Evolutionary conservation across 2,329 filamentous ascomycete species (phyloP).

Genomic region (Ophiocordyceps sinensis): DNA sequence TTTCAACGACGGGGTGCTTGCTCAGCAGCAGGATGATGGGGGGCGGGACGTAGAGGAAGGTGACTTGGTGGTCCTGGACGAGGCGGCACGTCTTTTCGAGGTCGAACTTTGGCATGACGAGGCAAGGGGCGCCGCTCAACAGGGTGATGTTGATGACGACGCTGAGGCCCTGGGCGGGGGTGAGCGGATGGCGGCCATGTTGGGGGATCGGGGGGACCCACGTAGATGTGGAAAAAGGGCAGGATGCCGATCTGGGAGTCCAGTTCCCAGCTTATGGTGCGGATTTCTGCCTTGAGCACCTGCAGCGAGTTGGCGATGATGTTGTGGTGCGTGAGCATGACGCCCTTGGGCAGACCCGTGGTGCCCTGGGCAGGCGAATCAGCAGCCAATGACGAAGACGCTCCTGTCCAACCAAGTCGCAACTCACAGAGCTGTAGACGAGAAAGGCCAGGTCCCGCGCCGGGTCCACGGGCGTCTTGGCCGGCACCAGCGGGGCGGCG

Average conservation of each 20-base stretch:
- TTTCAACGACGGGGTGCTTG: conserved; percentile 63
- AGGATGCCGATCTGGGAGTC: conserved; percentile 68
- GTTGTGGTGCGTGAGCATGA: conserved; percentile 73
- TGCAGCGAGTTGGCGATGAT: conserved; percentile 62
- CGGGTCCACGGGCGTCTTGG: conserved; percentile 46
- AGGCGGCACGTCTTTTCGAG: conserved; percentile 63
- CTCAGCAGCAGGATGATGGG: conserved; percentile 69
- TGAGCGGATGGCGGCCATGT: neutral
- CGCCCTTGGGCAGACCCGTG: conserved; percentile 82
- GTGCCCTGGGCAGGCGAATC: conserved; percentile 40
- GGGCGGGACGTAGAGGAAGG: conserved; percentile 69
- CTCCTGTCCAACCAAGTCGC: no score
- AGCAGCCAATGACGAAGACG: neutral
- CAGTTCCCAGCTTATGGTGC: conserved; percentile 41
- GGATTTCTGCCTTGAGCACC: conserved; percentile 34
- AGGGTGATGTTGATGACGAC: conserved; percentile 15
- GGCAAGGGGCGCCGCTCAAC: conserved; percentile 52
- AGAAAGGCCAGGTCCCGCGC: conserved; percentile 67
- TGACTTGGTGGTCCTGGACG: conserved; percentile 62
- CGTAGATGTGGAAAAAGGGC: conserved; percentile 88
- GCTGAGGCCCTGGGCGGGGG: conserved; percentile 13
- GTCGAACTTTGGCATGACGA: conserved; percentile 65
- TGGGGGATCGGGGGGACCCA: conserved; percentile 21
- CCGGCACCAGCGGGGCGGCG: conserved; percentile 36
- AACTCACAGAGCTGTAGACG: conserved; percentile 56